Percentiles rank a stretch among this genome's conserved stretches.
Evolutionary conservation across 2,329 filamentous ascomycete species (phyloP).

Genomic region (Geosmithia flava): DNA sequence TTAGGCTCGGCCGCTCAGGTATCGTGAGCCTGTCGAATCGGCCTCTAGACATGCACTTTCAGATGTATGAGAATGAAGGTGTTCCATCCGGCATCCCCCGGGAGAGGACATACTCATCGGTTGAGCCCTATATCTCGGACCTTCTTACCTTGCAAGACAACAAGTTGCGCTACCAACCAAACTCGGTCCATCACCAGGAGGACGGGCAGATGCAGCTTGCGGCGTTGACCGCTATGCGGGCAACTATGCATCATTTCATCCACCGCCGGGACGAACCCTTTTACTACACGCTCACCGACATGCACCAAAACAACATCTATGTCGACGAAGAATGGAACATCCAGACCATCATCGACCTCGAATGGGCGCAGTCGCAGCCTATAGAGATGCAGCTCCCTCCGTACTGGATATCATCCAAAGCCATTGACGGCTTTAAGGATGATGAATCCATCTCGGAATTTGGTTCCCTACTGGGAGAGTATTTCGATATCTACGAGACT

Average conservation of each 20-base stretch:
- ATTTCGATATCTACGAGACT: background rate
- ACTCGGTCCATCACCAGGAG: conserved; percentile 8
- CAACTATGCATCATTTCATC: conserved; percentile 10
- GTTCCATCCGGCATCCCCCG: conserved; percentile 13
- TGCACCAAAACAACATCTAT: conserved; percentile 17
- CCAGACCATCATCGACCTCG: conserved; percentile 14
- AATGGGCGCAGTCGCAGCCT: conserved; percentile 15
- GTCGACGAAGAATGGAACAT: conserved; percentile 18
- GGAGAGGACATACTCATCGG: conserved; percentile 14
- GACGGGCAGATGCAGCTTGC: conserved; percentile 15
- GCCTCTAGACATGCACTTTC: conserved; percentile 11
- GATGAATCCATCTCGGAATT: background rate
- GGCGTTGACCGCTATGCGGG: conserved; percentile 7
- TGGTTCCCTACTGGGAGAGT: background rate
- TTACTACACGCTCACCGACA: conserved; percentile 13
- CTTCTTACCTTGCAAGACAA: conserved; percentile 10
- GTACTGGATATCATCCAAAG: conserved; percentile 11
- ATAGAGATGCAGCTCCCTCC: conserved; percentile 13
- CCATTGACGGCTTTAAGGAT: background rate
- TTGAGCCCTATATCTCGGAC: conserved; percentile 11
- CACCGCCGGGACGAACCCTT: conserved; percentile 11
- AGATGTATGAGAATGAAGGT: conserved; percentile 17
- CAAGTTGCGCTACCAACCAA: conserved; percentile 12
- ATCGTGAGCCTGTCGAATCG: conserved; percentile 16
- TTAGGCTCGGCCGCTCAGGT: conserved; percentile 11